Base-by-base conservation (phyloP, 108 stramenopile species). In the Phaeodactylum tricornutum region DNA sequence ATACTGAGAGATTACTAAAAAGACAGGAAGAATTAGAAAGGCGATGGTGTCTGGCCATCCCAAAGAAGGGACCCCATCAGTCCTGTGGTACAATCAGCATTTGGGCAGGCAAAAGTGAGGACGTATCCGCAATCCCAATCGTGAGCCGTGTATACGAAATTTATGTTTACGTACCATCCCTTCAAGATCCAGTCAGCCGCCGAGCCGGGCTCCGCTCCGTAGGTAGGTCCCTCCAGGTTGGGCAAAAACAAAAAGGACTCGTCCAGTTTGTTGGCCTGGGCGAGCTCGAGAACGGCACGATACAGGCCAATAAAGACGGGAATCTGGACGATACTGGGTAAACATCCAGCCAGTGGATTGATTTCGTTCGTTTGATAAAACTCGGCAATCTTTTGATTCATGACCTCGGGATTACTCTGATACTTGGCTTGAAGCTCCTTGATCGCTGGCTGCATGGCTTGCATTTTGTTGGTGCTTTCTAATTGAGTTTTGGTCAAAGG, bases 261-360 rank as follows among this genome's bases (percentile, higher is more conserved):
- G 43, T 91, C 82, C 32, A 98, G 64, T 46, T 53, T 66, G 58
- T 95, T 81, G 3, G 87, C 81, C 59, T 86, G 79, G 23, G 95
- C 91, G 33, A 98, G 57, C 40, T 78, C 85, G 43, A 89, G 50
- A 35, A 98, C 69, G n/a, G 95, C 74, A 51, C 96, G 70, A 72
- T 97, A 97, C 16, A 97, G 72, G 24, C 93, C 92, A 66, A 97
- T 94, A 54, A 97, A 97, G 48, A 97, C 64, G 5, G 96, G 96
- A 59, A 97, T 95, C 61, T 97, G 96, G 14, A 87, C 76, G 24
- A 97, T 42, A 37, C 76, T 67, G 8, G 96, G 96, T 43, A 97
- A 57, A 61, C 93, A 95, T 35, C 94, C 93, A 12, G 93, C 94
- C 23, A 97, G 72, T 6, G 96, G 96, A 55, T 96, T 95, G 37